Evolutionary conservation across 2,329 filamentous ascomycete species (phyloP).

Genomic region (Trichoderma koningii): DNA sequence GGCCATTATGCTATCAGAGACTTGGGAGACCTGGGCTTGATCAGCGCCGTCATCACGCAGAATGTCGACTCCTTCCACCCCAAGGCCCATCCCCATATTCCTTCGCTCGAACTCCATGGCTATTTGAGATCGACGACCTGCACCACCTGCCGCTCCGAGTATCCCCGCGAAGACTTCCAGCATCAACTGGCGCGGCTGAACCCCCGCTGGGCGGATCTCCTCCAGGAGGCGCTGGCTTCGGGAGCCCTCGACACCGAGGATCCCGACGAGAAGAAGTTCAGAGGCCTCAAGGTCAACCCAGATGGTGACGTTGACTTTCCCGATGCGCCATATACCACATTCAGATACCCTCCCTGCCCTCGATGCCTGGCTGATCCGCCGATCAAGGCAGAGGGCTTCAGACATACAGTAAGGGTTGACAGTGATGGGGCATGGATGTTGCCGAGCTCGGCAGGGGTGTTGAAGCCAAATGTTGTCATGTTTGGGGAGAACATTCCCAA

Average conservation of each 20-base stretch:
- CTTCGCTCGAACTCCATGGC: conserved; percentile 86
- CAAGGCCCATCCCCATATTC: conserved; percentile 70
- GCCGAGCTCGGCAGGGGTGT: conserved; percentile 69
- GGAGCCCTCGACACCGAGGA: conserved; percentile 80
- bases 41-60: conserved; percentile 83
- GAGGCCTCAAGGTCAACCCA: conserved; percentile 81
- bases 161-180: conserved; percentile 75
- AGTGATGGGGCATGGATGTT: conserved; percentile 75
- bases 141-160: conserved; percentile 72
- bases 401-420: conserved; percentile 68
- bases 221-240: conserved; percentile 68
- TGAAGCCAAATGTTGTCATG: conserved; percentile 95
- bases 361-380: conserved; percentile 70
- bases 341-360: conserved; percentile 88
- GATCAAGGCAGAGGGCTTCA: conserved; percentile 54
- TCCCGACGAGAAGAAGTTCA: conserved; percentile 64
- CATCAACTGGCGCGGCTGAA: conserved; percentile 74
- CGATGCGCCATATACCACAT: conserved; percentile 82
- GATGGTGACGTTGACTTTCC: conserved; percentile 94
- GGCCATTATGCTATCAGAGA: conserved; percentile 76
- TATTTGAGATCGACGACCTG: conserved; percentile 83
- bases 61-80: conserved; percentile 96
- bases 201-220: conserved; percentile 78
- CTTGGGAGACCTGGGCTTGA: conserved; percentile 69
- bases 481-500: conserved; percentile 85